Base-by-base conservation (phyloP, 495 filamentous ascomycete species). In the Penicillium pulvis region DNA sequence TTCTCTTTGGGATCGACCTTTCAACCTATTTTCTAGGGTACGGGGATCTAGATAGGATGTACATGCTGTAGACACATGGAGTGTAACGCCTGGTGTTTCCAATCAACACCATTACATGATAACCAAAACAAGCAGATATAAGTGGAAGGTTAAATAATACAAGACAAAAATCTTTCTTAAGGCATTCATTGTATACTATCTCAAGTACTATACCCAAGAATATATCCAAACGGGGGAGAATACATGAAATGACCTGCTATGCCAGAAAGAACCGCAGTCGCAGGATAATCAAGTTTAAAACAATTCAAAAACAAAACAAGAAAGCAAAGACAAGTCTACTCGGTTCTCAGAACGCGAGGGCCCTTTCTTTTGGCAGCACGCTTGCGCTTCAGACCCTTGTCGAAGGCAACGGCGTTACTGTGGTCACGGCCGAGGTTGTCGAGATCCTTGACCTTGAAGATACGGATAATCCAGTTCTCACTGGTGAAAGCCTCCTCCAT, bases 401-500 rank as follows among this genome's bases (percentile, higher is more conserved):
- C 93, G 73, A 98, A 99, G 35, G 91, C 89, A 39, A 86, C 83
- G 3, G 91, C 95, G 51, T 84, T 85, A 30, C 81, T 84, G 74
- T 98, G 94, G 66, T 96, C 92, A 67, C 95, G 84, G 28, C 92
- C 94, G 51, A 99, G 77, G 68, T 97, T 98, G 75, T 99, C 95
- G 36, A 97, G 87, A 64, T 96, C 92, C 78, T 99, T 99, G 68
- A 99, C 95, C 81, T 99, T 99, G 81, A 96, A 99, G 71, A 99
- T 98, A 51, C 95, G 82, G 71, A 99, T 97, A 71, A 99, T 99
- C 95, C 95, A 99, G 81, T 99, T 99, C 82, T 99, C 95, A 64
- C 91, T 96, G 44, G 95, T 99, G 76, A 93, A 99, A 2, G 95
- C 95, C 74, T 99, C 95, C 68, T 98, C 95, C 41, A 99, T 71